These are phyloP conservation scores for Carnegiea gigantea DNA, from an alignment of 179 eudicot species.

Conservation along the genomic window DNA sequence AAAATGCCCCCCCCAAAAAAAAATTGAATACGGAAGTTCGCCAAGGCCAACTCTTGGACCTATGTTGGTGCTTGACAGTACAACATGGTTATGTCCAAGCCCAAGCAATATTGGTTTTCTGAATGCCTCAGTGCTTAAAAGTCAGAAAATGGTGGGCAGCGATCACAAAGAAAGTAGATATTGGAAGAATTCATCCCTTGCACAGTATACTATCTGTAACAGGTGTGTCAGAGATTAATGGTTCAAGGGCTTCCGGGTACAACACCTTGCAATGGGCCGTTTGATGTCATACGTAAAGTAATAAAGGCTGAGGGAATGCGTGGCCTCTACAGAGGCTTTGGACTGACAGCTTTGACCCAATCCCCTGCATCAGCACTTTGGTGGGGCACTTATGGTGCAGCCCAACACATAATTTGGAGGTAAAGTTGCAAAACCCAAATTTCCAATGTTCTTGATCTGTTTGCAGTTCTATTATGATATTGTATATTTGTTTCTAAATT, in stretches of 20 bases:
- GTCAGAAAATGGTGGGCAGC: background rate
- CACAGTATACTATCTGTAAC: background rate
- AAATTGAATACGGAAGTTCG: background rate
- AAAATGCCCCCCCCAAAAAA: background rate
- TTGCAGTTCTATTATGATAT: background rate
- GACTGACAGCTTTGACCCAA: slow-evolving; percentile 59
- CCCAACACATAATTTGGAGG: slow-evolving; percentile 84
- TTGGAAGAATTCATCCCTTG: background rate
- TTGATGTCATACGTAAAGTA: slow-evolving; percentile 58
- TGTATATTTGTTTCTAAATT: background rate
- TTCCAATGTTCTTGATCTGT: background rate
- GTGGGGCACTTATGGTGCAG: slow-evolving; percentile 82
- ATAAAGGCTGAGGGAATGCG: slow-evolving; percentile 59
- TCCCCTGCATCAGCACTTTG: slow-evolving; percentile 86
- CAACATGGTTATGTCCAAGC: background rate
- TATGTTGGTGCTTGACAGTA: background rate
- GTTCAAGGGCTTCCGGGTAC: slow-evolving; percentile 79
- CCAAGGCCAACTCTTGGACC: background rate
- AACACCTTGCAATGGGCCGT: slow-evolving; percentile 48
- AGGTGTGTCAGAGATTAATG: slow-evolving; percentile 74
- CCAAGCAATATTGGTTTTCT: background rate
- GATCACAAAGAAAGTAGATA: background rate
- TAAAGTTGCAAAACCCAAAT: slow-evolving; percentile 14
- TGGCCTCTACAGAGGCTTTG: slow-evolving; percentile 76
- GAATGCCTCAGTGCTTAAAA: background rate